Base-by-base conservation (phyloP, 164 flowering plant genomes). In the Magnolia officinalis region DNA sequence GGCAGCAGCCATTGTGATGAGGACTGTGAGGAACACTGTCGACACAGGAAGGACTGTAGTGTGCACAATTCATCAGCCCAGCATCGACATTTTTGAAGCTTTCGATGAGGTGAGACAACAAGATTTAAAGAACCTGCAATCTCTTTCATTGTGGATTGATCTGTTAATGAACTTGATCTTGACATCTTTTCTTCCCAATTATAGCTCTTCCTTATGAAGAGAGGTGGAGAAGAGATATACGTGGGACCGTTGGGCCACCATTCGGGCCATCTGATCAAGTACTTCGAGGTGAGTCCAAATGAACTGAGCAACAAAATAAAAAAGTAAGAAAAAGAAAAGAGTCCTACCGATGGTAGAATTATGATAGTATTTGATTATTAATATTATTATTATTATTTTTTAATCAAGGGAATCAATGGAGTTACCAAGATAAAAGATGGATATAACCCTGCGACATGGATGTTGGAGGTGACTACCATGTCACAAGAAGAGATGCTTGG, bases 51-150 rank as follows among this genome's bases (percentile, higher is more conserved):
- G 91, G 75, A 88, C 89, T 4, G 89, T 88, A 19, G 91, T 88
- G 20, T 88, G 91, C 88, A 88, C 91, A 55, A 88, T 88, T 61
- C 91, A 88, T 82, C 91, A 88, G 78, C 91, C 91, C 19, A 88
- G 91, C 77, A 88, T 88, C 55, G 89, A 88, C 79, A 86, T 88
- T 63, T 88, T 88, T 75, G 91, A 88, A 73, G 81, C 91, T 0
- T 88, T 88, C 67, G 91, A 88, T 71, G 91, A 88, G 89, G 89
- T 88, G 51, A 78, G 72, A 64, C 21, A 10, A 26, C 5, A 24
- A 23, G 65, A 24, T 23, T 20, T 8, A 55, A 13, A 6, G 49
- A 11, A 9, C 61, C 1, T 55, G 61, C 13, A 16, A 55, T 37
- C 4, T 37, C 45, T 37, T 37, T 37, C 45, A 37, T 3, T 3